A percentile compares a stretch with the other conserved stretches of the same genome.
phyloP scores from a whole-genome alignment of 176 grass and related monocot species.

The Oryza glumipatula region DNA sequence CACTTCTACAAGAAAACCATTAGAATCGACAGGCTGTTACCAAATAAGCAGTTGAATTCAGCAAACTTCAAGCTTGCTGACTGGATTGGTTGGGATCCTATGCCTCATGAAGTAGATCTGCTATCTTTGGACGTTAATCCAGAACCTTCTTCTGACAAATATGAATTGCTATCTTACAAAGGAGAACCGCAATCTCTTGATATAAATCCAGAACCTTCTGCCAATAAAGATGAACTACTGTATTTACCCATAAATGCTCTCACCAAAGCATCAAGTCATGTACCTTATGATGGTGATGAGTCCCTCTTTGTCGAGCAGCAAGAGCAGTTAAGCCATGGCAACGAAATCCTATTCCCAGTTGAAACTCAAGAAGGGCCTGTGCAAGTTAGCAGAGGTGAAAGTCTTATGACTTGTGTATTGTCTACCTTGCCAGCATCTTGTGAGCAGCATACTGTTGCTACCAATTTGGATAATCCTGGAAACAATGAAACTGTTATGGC shows the following conservation, averaged over 20 bases:
- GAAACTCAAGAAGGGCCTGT: slow-evolving; percentile 3
- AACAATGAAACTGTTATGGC: slow-evolving; percentile 25
- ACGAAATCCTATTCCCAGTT: slow-evolving; percentile 38
- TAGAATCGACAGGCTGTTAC: slow-evolving; percentile 62
- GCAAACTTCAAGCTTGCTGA: slow-evolving; percentile 50
- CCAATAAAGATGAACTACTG: slow-evolving; percentile 25
- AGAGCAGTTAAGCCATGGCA: slow-evolving; percentile 26
- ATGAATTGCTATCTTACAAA: slow-evolving; percentile 8
- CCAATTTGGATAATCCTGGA: neutral
- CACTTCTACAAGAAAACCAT: slow-evolving; percentile 92
- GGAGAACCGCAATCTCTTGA: slow-evolving; percentile 55
- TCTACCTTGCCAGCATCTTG: slow-evolving; percentile 15
- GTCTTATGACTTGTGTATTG: neutral
- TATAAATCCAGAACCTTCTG: slow-evolving; percentile 46
- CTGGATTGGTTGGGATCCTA: slow-evolving; percentile 67
- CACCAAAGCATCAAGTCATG: slow-evolving; percentile 27
- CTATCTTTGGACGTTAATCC: slow-evolving; percentile 48
- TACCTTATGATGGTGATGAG: slow-evolving; percentile 1
- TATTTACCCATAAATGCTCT: slow-evolving; percentile 46
- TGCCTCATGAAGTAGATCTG: slow-evolving; percentile 60
- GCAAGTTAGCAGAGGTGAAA: slow-evolving; percentile 30
- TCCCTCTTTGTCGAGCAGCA: slow-evolving; percentile 23
- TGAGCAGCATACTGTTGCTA: neutral
- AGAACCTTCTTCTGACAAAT: slow-evolving; percentile 38
- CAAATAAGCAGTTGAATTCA: slow-evolving; percentile 48